phyloP scores from a whole-genome alignment of 306 rosid genomes.

The Cicer pinnatifidum region DNA sequence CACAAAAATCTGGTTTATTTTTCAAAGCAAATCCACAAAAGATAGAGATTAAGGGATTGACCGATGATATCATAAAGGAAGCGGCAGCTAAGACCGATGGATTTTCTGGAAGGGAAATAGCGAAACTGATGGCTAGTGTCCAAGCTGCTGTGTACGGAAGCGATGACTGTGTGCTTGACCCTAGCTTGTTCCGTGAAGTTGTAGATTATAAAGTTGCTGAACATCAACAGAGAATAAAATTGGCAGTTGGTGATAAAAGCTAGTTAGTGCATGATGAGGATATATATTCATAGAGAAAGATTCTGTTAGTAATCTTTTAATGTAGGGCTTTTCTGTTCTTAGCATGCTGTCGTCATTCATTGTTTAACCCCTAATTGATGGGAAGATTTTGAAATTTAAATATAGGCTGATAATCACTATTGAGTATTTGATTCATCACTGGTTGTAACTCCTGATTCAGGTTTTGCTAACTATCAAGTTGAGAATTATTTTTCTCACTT shows the following conservation, averaged over 20 bases:
- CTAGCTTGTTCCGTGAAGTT: slow-evolving; percentile 79
- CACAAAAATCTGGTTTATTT: slow-evolving; percentile 64
- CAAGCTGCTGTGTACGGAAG: slow-evolving; percentile 95
- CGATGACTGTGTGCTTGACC: slow-evolving; percentile 82
- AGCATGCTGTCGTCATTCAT: slow-evolving; percentile 47
- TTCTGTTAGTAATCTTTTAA: slow-evolving; percentile 26
- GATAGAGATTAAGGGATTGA: slow-evolving; percentile 87
- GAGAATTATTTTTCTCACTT: not conserved
- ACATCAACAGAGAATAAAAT: slow-evolving; percentile 88
- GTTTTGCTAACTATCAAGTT: not conserved
- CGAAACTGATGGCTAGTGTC: slow-evolving; percentile 94
- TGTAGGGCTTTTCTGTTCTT: slow-evolving; percentile 39
- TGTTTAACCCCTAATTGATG: slow-evolving; percentile 44
- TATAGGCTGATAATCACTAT: slow-evolving; percentile 1
- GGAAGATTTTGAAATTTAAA: slow-evolving; percentile 51
- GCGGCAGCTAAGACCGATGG: slow-evolving; percentile 86
- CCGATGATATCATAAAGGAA: slow-evolving; percentile 75
- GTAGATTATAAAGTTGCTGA: slow-evolving; percentile 96
- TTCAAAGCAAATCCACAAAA: slow-evolving; percentile 66
- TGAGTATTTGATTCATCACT: not conserved
- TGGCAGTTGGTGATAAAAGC: slow-evolving; percentile 65
- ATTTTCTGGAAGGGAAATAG: slow-evolving; percentile 95
- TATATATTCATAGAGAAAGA: slow-evolving; percentile 24
- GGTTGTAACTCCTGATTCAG: not conserved
- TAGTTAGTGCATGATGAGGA: slow-evolving; percentile 40